Conservation (phyloP, 2,329 filamentous ascomycete genomes). For the Teratosphaeria nubilosa region DNA sequence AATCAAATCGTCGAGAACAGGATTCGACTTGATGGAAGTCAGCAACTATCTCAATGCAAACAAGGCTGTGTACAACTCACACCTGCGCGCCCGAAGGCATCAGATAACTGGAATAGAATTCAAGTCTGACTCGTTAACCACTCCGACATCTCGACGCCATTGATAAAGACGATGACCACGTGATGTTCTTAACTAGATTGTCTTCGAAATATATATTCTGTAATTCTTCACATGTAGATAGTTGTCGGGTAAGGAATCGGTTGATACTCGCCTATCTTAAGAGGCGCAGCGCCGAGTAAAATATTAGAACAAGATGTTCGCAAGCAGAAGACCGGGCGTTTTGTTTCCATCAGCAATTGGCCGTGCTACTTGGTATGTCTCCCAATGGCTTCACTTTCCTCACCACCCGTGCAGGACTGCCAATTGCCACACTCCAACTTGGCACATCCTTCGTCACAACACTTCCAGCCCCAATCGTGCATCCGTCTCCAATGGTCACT, state of each 20-base stretch:
- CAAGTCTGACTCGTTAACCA: conserved; percentile 1
- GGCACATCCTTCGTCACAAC: conserved; percentile 60
- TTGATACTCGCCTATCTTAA: too few relatives aligned
- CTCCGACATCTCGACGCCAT: neutral
- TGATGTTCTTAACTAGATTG: too few relatives aligned
- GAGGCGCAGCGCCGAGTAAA: too few relatives aligned
- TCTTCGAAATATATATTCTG: too few relatives aligned
- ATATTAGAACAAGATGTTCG: too few relatives aligned
- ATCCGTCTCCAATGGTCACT: conserved; percentile 65
- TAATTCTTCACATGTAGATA: too few relatives aligned
- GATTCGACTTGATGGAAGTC: conserved; percentile 10
- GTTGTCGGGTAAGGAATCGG: too few relatives aligned
- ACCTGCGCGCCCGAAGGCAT: conserved; percentile 19
- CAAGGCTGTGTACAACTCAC: neutral
- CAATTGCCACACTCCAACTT: conserved; percentile 15
- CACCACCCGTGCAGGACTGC: conserved; percentile 13
- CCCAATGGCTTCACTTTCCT: conserved; percentile 10
- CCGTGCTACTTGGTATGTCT: neutral
- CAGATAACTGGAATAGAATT: conserved; percentile 12
- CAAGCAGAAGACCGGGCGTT: too few relatives aligned
- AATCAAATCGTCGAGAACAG: conserved; percentile 9
- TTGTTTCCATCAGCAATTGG: too few relatives aligned
- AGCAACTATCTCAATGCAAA: neutral
- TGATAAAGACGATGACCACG: too few relatives aligned
- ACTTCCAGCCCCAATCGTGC: conserved; percentile 67